phyloP scores from a whole-genome alignment of 768 basidiomycete species.

The Antrodiella citrinella region DNA sequence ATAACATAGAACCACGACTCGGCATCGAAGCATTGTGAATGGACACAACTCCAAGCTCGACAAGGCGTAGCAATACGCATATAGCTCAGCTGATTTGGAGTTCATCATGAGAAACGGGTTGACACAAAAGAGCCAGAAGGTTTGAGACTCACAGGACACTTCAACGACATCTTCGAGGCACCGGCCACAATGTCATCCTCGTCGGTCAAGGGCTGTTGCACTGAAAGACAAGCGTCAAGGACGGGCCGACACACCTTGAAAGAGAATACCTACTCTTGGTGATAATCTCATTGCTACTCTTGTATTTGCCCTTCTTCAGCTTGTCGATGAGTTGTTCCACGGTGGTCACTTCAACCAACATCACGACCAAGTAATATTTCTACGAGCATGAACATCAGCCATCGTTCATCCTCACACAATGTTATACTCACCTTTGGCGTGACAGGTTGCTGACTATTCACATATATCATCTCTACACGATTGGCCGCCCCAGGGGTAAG shows the following conservation, averaged over 20 bases:
- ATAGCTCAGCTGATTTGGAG: slow-evolving; percentile 59
- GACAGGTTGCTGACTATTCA: slow-evolving; percentile 76
- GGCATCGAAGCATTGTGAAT: slow-evolving; percentile 94
- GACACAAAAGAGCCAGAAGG: not conserved
- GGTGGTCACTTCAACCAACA: slow-evolving; percentile 72
- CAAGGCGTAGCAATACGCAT: slow-evolving; percentile 78
- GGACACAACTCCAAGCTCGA: slow-evolving; percentile 81
- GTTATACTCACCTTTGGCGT: slow-evolving; percentile 54
- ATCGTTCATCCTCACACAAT: not conserved
- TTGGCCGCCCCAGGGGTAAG: slow-evolving; percentile 44
- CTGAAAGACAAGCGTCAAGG: slow-evolving; percentile 35
- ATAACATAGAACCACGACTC: slow-evolving; percentile 91
- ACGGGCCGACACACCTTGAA: no score
- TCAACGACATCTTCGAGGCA: slow-evolving; percentile 82
- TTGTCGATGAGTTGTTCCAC: slow-evolving; percentile 64
- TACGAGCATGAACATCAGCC: slow-evolving; percentile 22
- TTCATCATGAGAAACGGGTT: slow-evolving; percentile 2
- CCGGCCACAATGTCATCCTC: slow-evolving; percentile 93
- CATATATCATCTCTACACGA: slow-evolving; percentile 81
- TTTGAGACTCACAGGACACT: slow-evolving; percentile 72
- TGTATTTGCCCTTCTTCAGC: slow-evolving; percentile 60
- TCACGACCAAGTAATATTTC: slow-evolving; percentile 84
- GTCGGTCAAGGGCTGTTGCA: slow-evolving; percentile 40
- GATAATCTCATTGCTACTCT: slow-evolving; percentile 53
- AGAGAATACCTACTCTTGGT: slow-evolving; percentile 62